Base-by-base conservation (phyloP, 2,329 filamentous ascomycete species). In the Akanthomyces muscarius region DNA sequence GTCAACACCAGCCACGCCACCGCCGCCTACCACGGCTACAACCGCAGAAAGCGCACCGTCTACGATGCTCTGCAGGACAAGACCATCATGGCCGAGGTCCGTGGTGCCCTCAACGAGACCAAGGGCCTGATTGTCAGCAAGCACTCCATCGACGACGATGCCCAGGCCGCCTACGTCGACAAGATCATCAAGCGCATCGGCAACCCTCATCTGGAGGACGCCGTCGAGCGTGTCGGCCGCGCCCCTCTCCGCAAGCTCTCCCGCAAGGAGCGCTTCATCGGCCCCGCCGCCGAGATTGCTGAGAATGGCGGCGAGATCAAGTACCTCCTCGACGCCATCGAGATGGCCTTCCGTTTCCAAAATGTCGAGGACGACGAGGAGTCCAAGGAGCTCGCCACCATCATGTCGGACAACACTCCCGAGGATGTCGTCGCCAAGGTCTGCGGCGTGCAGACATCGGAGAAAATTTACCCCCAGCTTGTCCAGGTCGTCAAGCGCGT, bases 1-100 rank as follows among this genome's bases (percentile, higher is more conserved):
- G 94, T 99, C 84, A 99, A 99, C 86, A 99, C 95, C 25, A 90
- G 92, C 62, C 95, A 99, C 75, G 95, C 95, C 65, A 96, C 94
- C 8, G 93, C 93, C 23, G 94, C 95, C 65, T 98, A 98, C 85
- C 93, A 95, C 77, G 94, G 93, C 62, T 90, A 96, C 84, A 85
- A 92, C 79, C 85, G 88, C 68, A 88, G 90, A 73, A 94, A 96
- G 83, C 83, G 86, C 72, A 96, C 90, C 65, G 92, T 99, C 69
- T 91, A 95, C 74, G 94, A 98, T 71, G 89, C 93, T 10, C 85
- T 98, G 67, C 85, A 86, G 66, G 92, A 98, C 74, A 82, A 86
- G 72, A 83, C 87, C 71, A 96, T 99, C 72, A 85, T 90, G 76
- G 80, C 85, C 55, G 87, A 92, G 69, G 94, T 99, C 57, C 86